Conservation (phyloP, 495 filamentous ascomycete genomes). For the Aspergillus steynii region DNA sequence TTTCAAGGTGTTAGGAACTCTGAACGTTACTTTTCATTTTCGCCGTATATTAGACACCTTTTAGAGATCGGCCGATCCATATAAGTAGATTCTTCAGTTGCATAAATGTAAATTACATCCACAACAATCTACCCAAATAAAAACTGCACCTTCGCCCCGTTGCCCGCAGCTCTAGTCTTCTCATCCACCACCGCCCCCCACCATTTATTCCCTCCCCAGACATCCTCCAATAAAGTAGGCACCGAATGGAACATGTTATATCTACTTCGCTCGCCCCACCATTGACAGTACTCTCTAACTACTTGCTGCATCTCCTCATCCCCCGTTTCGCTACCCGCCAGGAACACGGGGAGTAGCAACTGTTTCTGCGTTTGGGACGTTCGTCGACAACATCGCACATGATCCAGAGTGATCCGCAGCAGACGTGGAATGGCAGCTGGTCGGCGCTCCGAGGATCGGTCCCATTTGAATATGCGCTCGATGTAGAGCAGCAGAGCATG, state of each 20-base stretch:
- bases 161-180: conserved; percentile 7
- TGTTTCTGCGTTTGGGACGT: conserved; percentile 26
- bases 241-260: conserved; percentile 30
- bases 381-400: conserved; percentile 27
- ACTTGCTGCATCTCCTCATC: conserved; percentile 22
- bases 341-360: conserved; percentile 28
- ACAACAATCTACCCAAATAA: conserved; percentile 8
- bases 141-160: conserved; percentile 6
- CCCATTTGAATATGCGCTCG: conserved; percentile 26
- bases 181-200: conserved; percentile 19
- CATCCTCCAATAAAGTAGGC: conserved; percentile 17
- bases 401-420: conserved; percentile 16
- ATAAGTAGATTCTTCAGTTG: no score
- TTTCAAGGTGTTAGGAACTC: no score
- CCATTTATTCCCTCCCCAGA: conserved; percentile 17
- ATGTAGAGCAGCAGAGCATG: conserved; percentile 31
- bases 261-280: conserved; percentile 22
- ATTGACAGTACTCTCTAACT: conserved; percentile 23
- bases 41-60: no score
- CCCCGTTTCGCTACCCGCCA: conserved; percentile 29
- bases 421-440: conserved; percentile 7
- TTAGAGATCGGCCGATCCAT: no score
- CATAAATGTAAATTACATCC: no score
- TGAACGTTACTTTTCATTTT: no score
- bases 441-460: background rate